These are phyloP conservation scores for Exophiala calicioides DNA, from an alignment of 2,329 filamentous ascomycete genomes.

Conservation along the genomic window DNA sequence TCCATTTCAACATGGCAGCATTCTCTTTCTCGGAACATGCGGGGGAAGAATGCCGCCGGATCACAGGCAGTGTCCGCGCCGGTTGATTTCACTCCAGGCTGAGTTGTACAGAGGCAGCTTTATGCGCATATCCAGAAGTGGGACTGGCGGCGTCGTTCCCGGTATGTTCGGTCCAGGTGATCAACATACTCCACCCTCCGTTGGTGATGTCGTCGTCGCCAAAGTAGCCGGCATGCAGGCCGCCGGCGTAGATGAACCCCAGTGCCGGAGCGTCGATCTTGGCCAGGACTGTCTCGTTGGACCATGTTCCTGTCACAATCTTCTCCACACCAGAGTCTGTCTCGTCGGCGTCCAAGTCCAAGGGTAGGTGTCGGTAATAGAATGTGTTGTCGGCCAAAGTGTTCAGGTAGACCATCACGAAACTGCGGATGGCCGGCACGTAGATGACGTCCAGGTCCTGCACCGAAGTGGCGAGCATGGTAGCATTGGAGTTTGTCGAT, in stretches of 20 bases:
- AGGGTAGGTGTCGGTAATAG: slow-evolving; percentile 36
- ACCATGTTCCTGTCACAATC: slow-evolving; percentile 35
- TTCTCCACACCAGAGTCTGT: slow-evolving; percentile 32
- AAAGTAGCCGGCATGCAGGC: slow-evolving; percentile 36
- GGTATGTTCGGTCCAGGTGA: slow-evolving; percentile 38
- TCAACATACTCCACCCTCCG: slow-evolving; percentile 36
- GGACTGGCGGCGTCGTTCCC: slow-evolving; percentile 30
- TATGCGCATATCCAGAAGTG: slow-evolving; percentile 32
- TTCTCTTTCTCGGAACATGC: too few species aligned
- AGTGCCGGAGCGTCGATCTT: slow-evolving; percentile 29
- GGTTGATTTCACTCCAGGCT: slow-evolving; percentile 4
- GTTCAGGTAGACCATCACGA: slow-evolving; percentile 37
- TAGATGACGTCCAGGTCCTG: slow-evolving; percentile 37
- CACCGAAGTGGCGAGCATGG: slow-evolving; percentile 32
- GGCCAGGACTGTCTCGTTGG: slow-evolving; percentile 33
- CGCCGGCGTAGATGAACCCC: slow-evolving; percentile 36
- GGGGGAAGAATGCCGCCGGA: too few species aligned
- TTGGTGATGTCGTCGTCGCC: slow-evolving; percentile 36
- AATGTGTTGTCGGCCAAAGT: slow-evolving; percentile 37
- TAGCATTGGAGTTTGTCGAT: slow-evolving; percentile 26
- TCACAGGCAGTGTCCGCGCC: too few species aligned
- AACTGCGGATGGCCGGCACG: slow-evolving; percentile 35
- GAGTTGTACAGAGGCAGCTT: slow-evolving; percentile 22
- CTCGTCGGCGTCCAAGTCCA: slow-evolving; percentile 29
- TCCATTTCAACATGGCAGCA: neutral